Conservation (phyloP, 805 yeast genomes). For the Monosporozyma unispora region DNA sequence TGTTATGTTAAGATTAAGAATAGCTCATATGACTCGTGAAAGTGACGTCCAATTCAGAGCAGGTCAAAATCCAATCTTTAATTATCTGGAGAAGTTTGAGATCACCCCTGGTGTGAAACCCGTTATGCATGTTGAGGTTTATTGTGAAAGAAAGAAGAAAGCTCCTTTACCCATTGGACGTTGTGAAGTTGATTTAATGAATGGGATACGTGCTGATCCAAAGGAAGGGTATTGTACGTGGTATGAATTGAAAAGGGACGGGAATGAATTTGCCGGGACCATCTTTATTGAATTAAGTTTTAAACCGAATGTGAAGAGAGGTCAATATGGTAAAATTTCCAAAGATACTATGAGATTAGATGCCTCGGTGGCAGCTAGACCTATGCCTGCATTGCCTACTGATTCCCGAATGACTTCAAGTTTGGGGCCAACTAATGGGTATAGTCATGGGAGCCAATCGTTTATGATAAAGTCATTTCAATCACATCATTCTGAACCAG, state of each 20-base stretch:
- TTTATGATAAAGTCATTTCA: neutral
- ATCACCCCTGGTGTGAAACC: conserved; percentile 58
- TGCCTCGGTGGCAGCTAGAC: conserved; percentile 23
- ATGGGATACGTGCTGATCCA: conserved; percentile 56
- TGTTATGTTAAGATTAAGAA: conserved; percentile 76
- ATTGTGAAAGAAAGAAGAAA: conserved; percentile 66
- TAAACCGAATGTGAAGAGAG: conserved; percentile 40
- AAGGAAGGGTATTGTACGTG: conserved; percentile 78
- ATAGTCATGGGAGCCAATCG: neutral
- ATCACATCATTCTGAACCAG: neutral
- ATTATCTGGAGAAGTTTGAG: conserved; percentile 61
- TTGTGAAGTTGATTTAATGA: conserved; percentile 65
- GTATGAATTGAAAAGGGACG: conserved; percentile 59
- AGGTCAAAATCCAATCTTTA: conserved; percentile 91
- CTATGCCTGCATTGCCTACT: conserved; percentile 28
- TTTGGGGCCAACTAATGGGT: neutral
- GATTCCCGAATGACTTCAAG: conserved; percentile 5
- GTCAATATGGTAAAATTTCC: conserved; percentile 5
- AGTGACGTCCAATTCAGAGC: conserved; percentile 76
- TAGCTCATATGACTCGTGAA: conserved; percentile 73
- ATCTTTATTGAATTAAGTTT: conserved; percentile 88
- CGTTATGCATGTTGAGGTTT: conserved; percentile 55
- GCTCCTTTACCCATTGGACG: conserved; percentile 85
- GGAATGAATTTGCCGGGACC: conserved; percentile 72
- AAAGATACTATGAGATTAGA: conserved; percentile 15